Percentiles rank a stretch among this genome's conserved stretches.
These are phyloP conservation scores for Ceratocystiopsis brevicomis DNA, from an alignment of 2,329 filamentous ascomycete genomes.

Conservation along the genomic window DNA sequence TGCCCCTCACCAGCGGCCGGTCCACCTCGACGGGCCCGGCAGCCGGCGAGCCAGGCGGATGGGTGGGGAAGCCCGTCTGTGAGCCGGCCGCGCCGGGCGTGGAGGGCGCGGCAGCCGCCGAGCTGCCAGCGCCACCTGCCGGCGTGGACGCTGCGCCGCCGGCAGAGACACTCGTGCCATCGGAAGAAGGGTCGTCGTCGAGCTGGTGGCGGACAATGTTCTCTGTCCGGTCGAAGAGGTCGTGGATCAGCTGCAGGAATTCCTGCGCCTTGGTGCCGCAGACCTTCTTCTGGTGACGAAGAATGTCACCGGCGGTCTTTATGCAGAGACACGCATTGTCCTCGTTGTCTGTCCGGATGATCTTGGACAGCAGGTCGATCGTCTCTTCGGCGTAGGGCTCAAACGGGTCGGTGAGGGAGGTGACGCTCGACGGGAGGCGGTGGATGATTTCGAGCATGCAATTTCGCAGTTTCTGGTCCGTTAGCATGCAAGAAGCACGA, in stretches of 20 bases:
- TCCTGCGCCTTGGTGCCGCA: constrained; percentile 64
- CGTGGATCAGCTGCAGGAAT: constrained; percentile 80
- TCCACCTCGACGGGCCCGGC: constrained; percentile 64
- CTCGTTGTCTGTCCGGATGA: constrained; percentile 87
- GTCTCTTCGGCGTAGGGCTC: constrained; percentile 78
- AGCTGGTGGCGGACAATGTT: constrained; percentile 89
- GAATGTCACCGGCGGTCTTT: constrained; percentile 94
- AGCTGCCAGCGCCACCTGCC: neutral
- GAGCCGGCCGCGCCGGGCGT: constrained; percentile 24
- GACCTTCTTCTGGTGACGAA: constrained; percentile 76
- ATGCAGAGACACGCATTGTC: constrained; percentile 97
- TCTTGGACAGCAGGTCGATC: constrained; percentile 72
- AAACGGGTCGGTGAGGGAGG: constrained; percentile 51
- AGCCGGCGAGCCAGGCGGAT: constrained; percentile 70
- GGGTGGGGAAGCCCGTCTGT: constrained; percentile 43
- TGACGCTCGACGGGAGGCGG: constrained; percentile 53
- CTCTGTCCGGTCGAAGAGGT: constrained; percentile 91
- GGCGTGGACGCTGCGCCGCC: neutral
- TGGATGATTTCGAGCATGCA: constrained; percentile 90
- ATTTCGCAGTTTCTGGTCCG: constrained; percentile 60
- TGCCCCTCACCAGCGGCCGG: constrained; percentile 71
- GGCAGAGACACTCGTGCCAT: constrained; percentile 8
- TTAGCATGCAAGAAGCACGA: neutral
- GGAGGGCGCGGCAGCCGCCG: constrained; percentile 18
- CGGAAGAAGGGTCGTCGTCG: constrained; percentile 49